Evolutionary conservation across 148 eudicot species (phyloP).

Genomic region (Rhododendron henanense): DNA sequence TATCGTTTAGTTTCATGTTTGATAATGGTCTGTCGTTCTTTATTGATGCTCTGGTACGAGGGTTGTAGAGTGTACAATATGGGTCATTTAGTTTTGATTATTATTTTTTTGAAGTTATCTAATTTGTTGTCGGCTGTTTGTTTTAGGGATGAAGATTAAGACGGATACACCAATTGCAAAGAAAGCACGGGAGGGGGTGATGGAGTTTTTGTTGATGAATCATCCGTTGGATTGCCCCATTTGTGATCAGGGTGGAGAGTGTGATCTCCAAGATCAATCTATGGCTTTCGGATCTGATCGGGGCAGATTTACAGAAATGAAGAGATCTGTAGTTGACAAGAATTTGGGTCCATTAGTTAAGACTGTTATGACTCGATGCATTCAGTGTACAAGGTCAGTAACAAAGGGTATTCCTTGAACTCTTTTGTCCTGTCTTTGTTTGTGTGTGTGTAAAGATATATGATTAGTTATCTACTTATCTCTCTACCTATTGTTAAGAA

Average conservation of each 20-base stretch:
- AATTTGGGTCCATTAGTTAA: conserved; percentile 96
- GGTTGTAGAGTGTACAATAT: neutral
- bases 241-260: conserved; percentile 99
- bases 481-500: neutral
- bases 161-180: conserved; percentile 95
- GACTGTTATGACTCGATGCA: conserved; percentile 99
- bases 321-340: conserved; percentile 98
- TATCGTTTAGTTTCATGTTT: neutral
- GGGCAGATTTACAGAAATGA: conserved; percentile 92
- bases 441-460: neutral
- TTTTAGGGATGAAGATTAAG: conserved; percentile 94
- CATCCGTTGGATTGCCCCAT: conserved; percentile 99
- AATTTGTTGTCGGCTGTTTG: neutral
- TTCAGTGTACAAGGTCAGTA: conserved; percentile 88
- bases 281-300: conserved; percentile 99
- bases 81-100: neutral
- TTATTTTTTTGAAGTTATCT: neutral
- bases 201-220: conserved; percentile 97
- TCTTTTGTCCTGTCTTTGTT: neutral
- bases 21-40: neutral
- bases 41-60: neutral
- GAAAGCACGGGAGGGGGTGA: conserved; percentile 98
- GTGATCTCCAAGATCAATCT: conserved; percentile 99
- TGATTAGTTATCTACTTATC: neutral
- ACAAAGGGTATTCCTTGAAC: neutral